phyloP scores from a whole-genome alignment of 257 asterid genomes.

The Cruciata laevipes region DNA sequence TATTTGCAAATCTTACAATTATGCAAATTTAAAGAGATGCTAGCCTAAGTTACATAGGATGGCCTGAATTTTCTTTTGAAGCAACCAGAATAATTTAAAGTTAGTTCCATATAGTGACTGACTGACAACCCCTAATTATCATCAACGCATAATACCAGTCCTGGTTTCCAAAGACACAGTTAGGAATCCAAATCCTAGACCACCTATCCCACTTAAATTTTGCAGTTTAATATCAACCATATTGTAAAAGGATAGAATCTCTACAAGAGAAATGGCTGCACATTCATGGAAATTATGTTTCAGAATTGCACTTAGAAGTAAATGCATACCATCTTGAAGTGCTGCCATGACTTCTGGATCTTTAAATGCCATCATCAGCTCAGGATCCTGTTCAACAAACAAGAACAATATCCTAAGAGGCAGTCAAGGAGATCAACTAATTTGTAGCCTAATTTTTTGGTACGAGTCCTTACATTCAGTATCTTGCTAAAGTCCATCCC shows the following conservation, averaged over 20 bases:
- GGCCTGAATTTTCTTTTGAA: background rate
- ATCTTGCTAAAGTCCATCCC: conserved; percentile 76
- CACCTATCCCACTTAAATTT: background rate
- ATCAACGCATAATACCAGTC: no score
- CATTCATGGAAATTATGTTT: background rate
- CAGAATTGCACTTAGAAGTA: background rate
- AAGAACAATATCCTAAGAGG: conserved; percentile 3
- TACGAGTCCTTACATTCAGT: conserved; percentile 48
- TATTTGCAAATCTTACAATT: background rate
- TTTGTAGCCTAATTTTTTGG: background rate
- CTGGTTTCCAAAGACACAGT: background rate
- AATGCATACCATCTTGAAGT: conserved; percentile 82
- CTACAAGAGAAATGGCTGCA: no score
- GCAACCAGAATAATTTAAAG: background rate
- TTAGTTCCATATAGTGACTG: background rate
- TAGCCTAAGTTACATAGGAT: background rate
- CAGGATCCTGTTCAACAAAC: conserved; percentile 74
- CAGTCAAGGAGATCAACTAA: background rate
- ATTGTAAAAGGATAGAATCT: background rate
- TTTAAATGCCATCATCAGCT: conserved; percentile 91
- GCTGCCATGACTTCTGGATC: conserved; percentile 99
- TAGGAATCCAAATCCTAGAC: background rate
- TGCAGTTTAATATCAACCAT: background rate
- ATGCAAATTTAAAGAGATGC: background rate
- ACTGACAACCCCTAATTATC: background rate